Percentiles rank a stretch among this genome's conserved stretches.
Evolutionary conservation across 805 yeast genomes (phyloP).

Genomic region (Wickerhamiella brachini): DNA sequence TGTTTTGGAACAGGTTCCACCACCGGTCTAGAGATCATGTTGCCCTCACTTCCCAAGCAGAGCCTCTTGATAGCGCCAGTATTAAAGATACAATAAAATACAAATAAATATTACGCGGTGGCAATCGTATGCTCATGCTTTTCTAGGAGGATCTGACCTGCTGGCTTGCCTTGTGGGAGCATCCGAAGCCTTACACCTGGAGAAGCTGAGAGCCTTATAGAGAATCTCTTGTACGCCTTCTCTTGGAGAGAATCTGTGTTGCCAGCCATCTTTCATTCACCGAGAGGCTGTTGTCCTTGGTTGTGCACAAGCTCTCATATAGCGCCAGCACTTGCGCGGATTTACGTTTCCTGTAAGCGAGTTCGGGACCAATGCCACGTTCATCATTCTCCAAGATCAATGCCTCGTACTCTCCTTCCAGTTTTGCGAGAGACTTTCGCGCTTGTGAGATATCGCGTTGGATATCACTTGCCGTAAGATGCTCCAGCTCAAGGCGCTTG

Average conservation of each 20-base stretch:
- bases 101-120: background rate
- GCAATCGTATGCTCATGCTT: too few relatives aligned
- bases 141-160: too few relatives aligned
- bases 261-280: background rate
- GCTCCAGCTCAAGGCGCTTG: background rate
- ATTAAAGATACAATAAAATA: background rate
- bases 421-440: background rate
- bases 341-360: too few relatives aligned
- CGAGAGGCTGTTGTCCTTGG: background rate
- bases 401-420: background rate
- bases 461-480: background rate
- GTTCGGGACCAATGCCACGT: background rate
- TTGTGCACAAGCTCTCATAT: background rate
- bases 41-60: too few relatives aligned
- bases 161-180: too few relatives aligned
- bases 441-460: background rate
- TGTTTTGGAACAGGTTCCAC: slow-evolving; percentile 35
- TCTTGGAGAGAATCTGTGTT: background rate
- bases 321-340: background rate
- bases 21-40: slow-evolving; percentile 41
- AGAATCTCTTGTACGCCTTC: too few relatives aligned
- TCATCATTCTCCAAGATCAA: background rate
- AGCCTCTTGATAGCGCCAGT: too few relatives aligned
- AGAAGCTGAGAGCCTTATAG: too few relatives aligned
- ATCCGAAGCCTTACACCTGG: too few relatives aligned